These are phyloP conservation scores for Suillus alpinus DNA, from an alignment of 768 basidiomycete species.

Conservation along the genomic window DNA sequence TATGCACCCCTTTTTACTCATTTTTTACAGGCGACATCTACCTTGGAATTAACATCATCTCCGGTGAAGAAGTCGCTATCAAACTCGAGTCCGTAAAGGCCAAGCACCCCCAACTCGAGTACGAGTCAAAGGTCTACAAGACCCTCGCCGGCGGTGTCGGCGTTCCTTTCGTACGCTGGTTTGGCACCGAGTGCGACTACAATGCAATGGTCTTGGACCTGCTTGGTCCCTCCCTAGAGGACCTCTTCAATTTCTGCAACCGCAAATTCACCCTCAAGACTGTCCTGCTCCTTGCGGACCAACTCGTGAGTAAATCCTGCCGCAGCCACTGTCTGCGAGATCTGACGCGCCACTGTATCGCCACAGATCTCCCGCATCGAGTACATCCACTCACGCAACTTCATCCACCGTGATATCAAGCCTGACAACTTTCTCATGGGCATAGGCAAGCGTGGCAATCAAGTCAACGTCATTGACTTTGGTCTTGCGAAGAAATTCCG, in stretches of 20 bases:
- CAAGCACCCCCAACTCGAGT: conserved; percentile 99
- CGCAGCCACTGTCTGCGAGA: conserved; percentile 25
- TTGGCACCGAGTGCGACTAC: conserved; percentile 95
- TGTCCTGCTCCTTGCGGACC: conserved; percentile 92
- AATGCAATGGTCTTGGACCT: conserved; percentile 99
- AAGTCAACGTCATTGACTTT: conserved; percentile 98
- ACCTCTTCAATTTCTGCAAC: conserved; percentile 93
- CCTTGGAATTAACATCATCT: conserved; percentile 99
- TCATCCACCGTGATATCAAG: conserved; percentile 97
- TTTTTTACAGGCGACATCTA: conserved; percentile 87
- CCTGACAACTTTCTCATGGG: conserved; percentile 99
- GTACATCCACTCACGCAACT: conserved; percentile 99
- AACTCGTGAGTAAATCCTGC: conserved; percentile 62
- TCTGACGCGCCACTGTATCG: conserved; percentile 37
- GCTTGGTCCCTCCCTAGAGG: conserved; percentile 87
- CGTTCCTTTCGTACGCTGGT: conserved; percentile 97
- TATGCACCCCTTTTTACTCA: conserved; percentile 9
- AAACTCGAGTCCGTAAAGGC: conserved; percentile 99
- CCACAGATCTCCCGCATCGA: conserved; percentile 94
- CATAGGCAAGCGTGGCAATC: conserved; percentile 98
- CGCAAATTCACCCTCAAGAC: conserved; percentile 98
- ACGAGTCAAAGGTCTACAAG: conserved; percentile 94
- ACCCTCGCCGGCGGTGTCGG: conserved; percentile 99
- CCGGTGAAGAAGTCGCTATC: conserved; percentile 99
- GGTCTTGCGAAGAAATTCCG: conserved; percentile 99